Conservation (phyloP, 2,329 filamentous ascomycete genomes). For the Diaporthe aspalathi region DNA sequence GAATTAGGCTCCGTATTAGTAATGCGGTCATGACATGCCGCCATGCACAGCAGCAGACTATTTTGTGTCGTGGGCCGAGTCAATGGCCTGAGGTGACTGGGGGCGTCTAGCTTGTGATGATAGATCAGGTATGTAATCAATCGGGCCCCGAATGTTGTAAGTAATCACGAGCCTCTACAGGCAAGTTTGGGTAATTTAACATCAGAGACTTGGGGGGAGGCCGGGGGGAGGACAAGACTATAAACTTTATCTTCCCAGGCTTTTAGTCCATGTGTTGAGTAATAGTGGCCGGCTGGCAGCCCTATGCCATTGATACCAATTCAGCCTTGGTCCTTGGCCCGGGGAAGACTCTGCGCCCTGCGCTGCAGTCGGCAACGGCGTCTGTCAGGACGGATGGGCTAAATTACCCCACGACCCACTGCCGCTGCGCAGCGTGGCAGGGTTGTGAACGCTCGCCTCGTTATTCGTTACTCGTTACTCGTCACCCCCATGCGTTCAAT, state of each 20-base stretch:
- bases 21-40: neutral
- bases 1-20: constrained; percentile 19
- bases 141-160: neutral
- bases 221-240: neutral
- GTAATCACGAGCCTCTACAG: neutral
- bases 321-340: neutral
- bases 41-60: constrained; percentile 9
- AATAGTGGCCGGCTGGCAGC: neutral
- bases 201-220: neutral
- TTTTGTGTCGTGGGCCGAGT: neutral
- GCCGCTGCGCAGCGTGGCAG: neutral
- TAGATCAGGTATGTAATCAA: constrained; percentile 20
- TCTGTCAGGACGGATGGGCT: no score
- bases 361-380: constrained; percentile 19
- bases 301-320: neutral
- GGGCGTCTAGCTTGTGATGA: neutral
- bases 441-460: neutral
- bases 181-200: no score
- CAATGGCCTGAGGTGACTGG: neutral
- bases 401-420: neutral
- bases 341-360: neutral
- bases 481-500: neutral
- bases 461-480: no score
- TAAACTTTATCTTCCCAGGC: neutral
- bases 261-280: neutral